Base-by-base conservation (phyloP, 1,284 basidiomycete genomes). In the Exobasidium cylindrosporum region DNA sequence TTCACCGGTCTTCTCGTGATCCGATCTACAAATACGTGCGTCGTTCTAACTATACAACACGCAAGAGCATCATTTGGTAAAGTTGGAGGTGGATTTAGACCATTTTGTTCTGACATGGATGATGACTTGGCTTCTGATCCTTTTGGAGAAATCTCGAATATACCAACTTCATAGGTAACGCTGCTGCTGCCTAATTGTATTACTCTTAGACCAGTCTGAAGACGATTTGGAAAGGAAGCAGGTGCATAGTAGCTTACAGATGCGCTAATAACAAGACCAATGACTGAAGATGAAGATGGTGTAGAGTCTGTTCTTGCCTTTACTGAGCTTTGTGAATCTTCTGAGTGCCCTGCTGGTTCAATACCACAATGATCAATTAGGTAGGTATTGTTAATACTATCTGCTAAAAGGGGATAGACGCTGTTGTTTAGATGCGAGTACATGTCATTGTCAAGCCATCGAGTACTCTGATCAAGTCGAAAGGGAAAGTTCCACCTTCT, bases 391-490 rank as follows among this genome's bases (percentile, higher is more conserved):
- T 69, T 65, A 11, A 69, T 58, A n/a, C 49, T 55, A 30, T 73
- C 71, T 2, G 67, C 64, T 2, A 73, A 53, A 6, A 69, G 62
- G 57, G 70, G 70, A 61, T 70, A 73, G 0, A 63, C 54, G 13
- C 66, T 63, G 55, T 73, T 73, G 67, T 73, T 73, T 7, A 73
- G 61, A 46, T 73, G 71, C 6, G 68, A 68, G 28, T 73, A 73
- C 32, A 65, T 69, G 44, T 72, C 69, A 28, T 72, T 72, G 54
- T 72, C 69, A 14, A 72, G 31, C 69, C 69, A 72, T n/a, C 69
- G 61, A 3, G 69, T 67, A 13, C 26, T 21, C 26, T 24, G n/a
- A 50, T 50, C 21, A 14, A 50, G n/a, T 6, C 26, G n/a, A 28
- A 24, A 50, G 17, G 47, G 47, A 50, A 24, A 50, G 5, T 26